Base-by-base conservation (phyloP, 176 grass and related monocot genomes). In the Carex myosuroides region DNA sequence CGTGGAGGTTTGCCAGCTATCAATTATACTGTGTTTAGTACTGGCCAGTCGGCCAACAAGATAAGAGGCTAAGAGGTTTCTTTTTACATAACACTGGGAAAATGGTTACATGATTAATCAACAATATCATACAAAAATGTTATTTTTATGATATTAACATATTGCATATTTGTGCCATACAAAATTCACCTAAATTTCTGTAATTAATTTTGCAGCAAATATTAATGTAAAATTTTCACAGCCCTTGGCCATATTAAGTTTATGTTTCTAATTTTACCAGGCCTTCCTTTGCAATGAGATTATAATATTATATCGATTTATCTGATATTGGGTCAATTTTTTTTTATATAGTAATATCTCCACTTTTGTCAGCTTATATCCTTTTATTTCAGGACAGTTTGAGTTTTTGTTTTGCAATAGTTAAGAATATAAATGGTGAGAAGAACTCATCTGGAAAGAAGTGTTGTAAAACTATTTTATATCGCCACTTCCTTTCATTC, bases 1-100 rank as follows among this genome's bases (percentile, higher is more conserved):
- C 84, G 83, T 32, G 6, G 64, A 76, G 66, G 88, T 85, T 84
- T 86, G 58, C 60, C 65, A 89, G 80, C 81, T 87, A 90, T 78
- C 88, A 92, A 84, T 85, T 60, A 90, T 83, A 62, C 42, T 16
- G 42, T 76, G 13, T 56, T 77, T 55, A 77, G 14, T 56, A 77
- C 56, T 30, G 6, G 2, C 13, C 50, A 56, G 73, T 14, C 13
- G 13, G 26, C 73, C 29, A 56, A 56, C 79, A 67, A 68, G 35
- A 85, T 52, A 76, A 76, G n/a, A 66, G 59, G 79, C 58, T 64
- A 81, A 17, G n/a, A 64, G 55, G 78, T 81, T 81, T 81, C 33
- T 64, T 81, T 81, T 20, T 46, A 64, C 56, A 81, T 81, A 44
- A 81, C 24, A 39, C 79, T 13, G 59, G 39, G 41, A 32, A 64